Base-by-base conservation (phyloP, 129 eudicot species). In the Flaveria robusta region DNA sequence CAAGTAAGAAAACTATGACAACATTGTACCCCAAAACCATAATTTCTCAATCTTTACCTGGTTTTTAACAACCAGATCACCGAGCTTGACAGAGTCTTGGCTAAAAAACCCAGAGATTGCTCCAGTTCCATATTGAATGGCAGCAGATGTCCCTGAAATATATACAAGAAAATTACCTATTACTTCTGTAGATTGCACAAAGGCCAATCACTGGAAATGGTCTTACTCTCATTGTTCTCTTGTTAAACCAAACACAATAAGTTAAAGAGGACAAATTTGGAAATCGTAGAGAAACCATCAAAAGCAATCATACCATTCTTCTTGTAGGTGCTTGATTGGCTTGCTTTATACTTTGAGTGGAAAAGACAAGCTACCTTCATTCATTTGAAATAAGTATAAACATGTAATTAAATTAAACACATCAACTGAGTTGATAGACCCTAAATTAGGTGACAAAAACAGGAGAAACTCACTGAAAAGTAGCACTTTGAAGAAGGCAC, bases 401-500 rank as follows among this genome's bases (percentile, higher is more conserved):
- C 65, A 46, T 50, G 41, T 23, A 45, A 59, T 2, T 66, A 11
- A 77, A 56, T 50, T 7, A 63, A 39, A 51, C 51, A 47, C 42
- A 8, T 82, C 47, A 68, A 60, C 49, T 7, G 19, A 47, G 50
- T 66, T 54, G 39, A 31, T 18, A 70, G 27, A 51, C 70, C 78
- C 8, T 65, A 51, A 41, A 49, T 59, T 50, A 65, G 18, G 52
- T 39, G 29, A 1, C n/a, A 37, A 12, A 22, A 55, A 68, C 77
- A 68, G 15, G 43, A 54, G 64, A 68, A 71, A 86, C 96, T 86
- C 81, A 92, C 97, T 29, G 97, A 92, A 69, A 92, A 83, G 52
- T 78, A 87, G 81, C 97, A 92, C 76, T 94, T 94, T 54, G 93
- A 73, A 29, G 98, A 94, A n/a, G 99, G 99, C 68, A 94, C 97